Evolutionary conservation across 495 filamentous ascomycete species (phyloP).

Genomic region (Penicillium verhagenii): DNA sequence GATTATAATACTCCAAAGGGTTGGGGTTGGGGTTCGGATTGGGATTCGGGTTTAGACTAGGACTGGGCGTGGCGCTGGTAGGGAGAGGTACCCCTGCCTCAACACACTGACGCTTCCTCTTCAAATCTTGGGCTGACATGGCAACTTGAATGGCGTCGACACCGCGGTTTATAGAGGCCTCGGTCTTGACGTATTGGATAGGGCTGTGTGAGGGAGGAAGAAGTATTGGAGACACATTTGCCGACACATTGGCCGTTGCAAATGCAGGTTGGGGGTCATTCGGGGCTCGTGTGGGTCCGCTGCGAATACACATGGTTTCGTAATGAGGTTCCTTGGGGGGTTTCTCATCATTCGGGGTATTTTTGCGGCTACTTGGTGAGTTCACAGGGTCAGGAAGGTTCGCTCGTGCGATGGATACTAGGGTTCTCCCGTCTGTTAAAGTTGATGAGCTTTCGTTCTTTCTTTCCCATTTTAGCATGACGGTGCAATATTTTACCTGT

Average conservation of each 20-base stretch:
- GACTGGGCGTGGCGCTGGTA: constrained; percentile 1
- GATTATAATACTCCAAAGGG: constrained; percentile 12
- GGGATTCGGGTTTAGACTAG: constrained; percentile 9
- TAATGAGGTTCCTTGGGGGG: neutral
- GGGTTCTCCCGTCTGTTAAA: constrained; percentile 18
- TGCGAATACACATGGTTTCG: constrained; percentile 5
- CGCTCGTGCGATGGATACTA: constrained; percentile 32
- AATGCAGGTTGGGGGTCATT: constrained; percentile 5
- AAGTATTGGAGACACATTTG: constrained; percentile 4
- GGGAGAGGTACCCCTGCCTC: constrained; percentile 17
- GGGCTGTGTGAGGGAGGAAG: neutral
- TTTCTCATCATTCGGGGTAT: constrained; percentile 5
- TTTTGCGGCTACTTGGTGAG: constrained; percentile 15
- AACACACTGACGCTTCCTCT: constrained; percentile 22
- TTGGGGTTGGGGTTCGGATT: neutral
- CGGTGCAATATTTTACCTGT: constrained; percentile 44
- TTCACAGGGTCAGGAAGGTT: constrained; percentile 33
- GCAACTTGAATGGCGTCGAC: neutral
- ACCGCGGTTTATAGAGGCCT: constrained; percentile 4
- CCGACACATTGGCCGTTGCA: neutral
- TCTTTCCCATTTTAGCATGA: neutral
- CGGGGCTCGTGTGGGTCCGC: neutral
- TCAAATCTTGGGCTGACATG: constrained; percentile 16
- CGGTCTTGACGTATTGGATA: constrained; percentile 13
- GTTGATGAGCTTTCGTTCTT: neutral